Conservation (phyloP, 345 rosid genomes). For the Leavenworthia alabamica region DNA sequence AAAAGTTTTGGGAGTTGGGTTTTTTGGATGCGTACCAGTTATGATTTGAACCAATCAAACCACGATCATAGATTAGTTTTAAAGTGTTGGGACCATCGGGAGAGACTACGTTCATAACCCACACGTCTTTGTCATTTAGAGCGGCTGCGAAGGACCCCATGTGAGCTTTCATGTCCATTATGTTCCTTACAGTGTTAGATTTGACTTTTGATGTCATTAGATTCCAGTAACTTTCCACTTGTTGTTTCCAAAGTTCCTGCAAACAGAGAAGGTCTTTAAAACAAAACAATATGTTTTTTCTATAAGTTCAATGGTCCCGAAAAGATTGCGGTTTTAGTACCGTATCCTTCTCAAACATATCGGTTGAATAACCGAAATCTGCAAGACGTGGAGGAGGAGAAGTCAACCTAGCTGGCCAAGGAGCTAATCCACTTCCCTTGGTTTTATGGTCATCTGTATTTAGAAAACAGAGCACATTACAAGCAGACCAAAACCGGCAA, state of each 20-base stretch:
- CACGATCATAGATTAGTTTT: slow-evolving; percentile 78
- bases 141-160: slow-evolving; percentile 94
- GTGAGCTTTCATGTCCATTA: slow-evolving; percentile 98
- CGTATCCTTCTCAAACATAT: slow-evolving; percentile 79
- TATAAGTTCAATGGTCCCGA: not conserved
- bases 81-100: slow-evolving; percentile 79
- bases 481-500: too few relatives aligned
- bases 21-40: slow-evolving; percentile 49
- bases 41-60: slow-evolving; percentile 70
- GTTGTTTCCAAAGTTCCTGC: slow-evolving; percentile 71
- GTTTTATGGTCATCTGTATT: slow-evolving; percentile 75
- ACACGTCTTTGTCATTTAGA: slow-evolving; percentile 65
- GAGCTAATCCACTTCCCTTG: slow-evolving; percentile 88
- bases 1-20: not conserved
- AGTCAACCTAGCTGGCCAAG: slow-evolving; percentile 94
- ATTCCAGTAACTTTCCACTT: slow-evolving; percentile 77
- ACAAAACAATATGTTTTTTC: not conserved
- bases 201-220: slow-evolving; percentile 67
- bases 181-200: slow-evolving; percentile 63
- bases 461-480: too few relatives aligned
- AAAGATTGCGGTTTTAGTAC: slow-evolving; percentile 46
- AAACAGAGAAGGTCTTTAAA: not conserved
- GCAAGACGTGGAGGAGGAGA: slow-evolving; percentile 84
- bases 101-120: slow-evolving; percentile 90
- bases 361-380: slow-evolving; percentile 76